Evolutionary conservation across 148 eudicot genomes (phyloP), one percentile per base, ranked within the genome.

Genomic region (Oxyria digyna): DNA sequence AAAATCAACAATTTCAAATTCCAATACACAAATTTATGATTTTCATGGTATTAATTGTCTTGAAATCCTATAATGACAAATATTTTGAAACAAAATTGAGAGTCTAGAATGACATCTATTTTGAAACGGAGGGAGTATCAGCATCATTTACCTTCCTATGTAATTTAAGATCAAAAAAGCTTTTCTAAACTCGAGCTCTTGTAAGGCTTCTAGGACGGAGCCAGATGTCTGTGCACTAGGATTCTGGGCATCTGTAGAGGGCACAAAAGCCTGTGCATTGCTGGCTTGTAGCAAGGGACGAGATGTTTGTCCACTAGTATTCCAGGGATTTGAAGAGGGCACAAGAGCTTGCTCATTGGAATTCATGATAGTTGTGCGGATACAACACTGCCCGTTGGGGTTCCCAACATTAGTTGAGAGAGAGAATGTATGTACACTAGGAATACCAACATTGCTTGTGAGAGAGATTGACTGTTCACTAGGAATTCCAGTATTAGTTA

Each of bases 131-230:
- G n/a, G n/a, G n/a, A n/a, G n/a, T n/a, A n/a, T n/a, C n/a, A n/a
- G 27, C 69, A 38, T 23, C 46, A 37, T 20, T 74, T 74, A 90
- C 94, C 86, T 73, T 73, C 89, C 87, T 63, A 72, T 69, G 80
- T 90, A 90, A 74, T 77, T 84, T 35, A 86, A 69, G 17, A 90
- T 40, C 32, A 90, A 67, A 75, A 90, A 90, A 11, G 81, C 74
- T 74, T 83, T 90, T 65, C 84, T 71, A 52, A 79, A 90, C 42
- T 85, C 87, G 35, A 90, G 83, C 62, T 81, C 79, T 13, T 70
- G 74, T 33, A 90, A 74, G 17, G 66, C 84, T 32, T 70, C 65
- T 46, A 69, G 38, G 33, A 73, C 76, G 35, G 71, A 24, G 73
- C 75, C 69, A 8, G 71, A 23, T 72, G 23, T 24, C 33, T 4